phyloP scores from a whole-genome alignment of 768 basidiomycete genomes.

The Mycena rosella region DNA sequence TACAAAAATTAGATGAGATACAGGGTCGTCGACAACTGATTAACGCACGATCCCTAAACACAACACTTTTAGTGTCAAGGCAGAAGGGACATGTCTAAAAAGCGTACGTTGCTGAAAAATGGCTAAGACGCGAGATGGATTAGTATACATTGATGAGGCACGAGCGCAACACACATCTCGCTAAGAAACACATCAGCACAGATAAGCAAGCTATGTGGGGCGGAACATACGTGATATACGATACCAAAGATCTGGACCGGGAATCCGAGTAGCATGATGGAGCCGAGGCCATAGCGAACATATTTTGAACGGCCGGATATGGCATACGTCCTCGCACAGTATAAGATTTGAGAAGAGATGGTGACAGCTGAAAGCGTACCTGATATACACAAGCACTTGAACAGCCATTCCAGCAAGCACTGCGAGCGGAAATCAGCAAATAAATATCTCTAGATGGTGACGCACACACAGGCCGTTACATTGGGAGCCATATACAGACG shows the following conservation, averaged over 20 bases:
- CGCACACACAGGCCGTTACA: constrained; percentile 23
- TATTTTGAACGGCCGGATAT: constrained; percentile 23
- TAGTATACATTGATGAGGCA: neutral
- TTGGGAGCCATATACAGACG: constrained; percentile 22
- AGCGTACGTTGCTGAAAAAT: constrained; percentile 17
- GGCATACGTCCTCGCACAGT: neutral
- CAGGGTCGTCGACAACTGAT: neutral
- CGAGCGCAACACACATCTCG: constrained; percentile 16
- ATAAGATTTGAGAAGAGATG: neutral
- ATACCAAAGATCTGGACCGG: constrained; percentile 30
- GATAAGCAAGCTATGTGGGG: too few relatives aligned
- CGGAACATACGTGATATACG: constrained; percentile 25
- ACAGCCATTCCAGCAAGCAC: constrained; percentile 27
- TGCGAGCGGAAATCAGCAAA: neutral
- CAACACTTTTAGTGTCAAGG: too few relatives aligned
- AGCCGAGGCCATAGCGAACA: constrained; percentile 18
- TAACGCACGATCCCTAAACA: constrained; percentile 15
- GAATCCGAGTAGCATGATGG: constrained; percentile 19
- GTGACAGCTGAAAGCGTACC: neutral
- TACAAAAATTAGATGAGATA: neutral
- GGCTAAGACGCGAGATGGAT: constrained; percentile 9
- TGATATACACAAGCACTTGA: constrained; percentile 25
- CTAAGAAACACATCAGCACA: neutral
- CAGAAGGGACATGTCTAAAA: neutral
- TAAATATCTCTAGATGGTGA: neutral